Evolutionary conservation across 768 basidiomycete species (phyloP).

Genomic region (Boletus rubescentipes): DNA sequence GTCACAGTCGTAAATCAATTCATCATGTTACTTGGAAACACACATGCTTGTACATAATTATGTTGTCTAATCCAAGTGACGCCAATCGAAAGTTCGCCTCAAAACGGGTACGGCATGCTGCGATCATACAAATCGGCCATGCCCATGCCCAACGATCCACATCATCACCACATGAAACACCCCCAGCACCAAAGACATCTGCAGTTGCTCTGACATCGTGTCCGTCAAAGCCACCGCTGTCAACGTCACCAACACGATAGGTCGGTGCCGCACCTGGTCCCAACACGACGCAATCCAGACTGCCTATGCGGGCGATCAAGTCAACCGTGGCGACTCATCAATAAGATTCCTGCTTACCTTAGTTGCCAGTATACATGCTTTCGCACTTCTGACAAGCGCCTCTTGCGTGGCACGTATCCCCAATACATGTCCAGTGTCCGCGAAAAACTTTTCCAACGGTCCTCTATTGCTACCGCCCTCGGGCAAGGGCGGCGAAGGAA

Average conservation of each 20-base stretch:
- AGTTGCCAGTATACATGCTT: conserved; percentile 35
- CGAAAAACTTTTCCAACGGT: background rate
- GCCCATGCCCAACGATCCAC: conserved; percentile 6
- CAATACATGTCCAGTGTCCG: background rate
- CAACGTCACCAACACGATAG: conserved; percentile 27
- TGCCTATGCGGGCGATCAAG: conserved; percentile 14
- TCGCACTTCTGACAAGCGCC: conserved; percentile 30
- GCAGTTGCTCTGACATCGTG: conserved; percentile 43
- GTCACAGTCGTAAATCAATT: too few relatives aligned
- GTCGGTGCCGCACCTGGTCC: conserved; percentile 25
- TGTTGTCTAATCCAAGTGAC: background rate
- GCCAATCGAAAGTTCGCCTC: background rate
- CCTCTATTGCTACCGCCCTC: background rate
- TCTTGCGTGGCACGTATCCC: conserved; percentile 15
- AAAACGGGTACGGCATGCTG: background rate
- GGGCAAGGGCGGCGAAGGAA: conserved; percentile 10
- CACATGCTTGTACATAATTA: too few relatives aligned
- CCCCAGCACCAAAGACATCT: conserved; percentile 38
- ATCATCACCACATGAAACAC: conserved; percentile 39
- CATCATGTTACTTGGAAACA: too few relatives aligned
- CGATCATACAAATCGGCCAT: background rate
- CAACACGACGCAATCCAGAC: conserved; percentile 24
- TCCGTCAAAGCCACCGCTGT: conserved; percentile 43
- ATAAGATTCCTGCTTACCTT: conserved; percentile 30
- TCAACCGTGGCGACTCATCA: background rate